Evolutionary conservation across 1,284 basidiomycete genomes (phyloP).

Genomic region (Rhodotorula mucilaginosa): DNA sequence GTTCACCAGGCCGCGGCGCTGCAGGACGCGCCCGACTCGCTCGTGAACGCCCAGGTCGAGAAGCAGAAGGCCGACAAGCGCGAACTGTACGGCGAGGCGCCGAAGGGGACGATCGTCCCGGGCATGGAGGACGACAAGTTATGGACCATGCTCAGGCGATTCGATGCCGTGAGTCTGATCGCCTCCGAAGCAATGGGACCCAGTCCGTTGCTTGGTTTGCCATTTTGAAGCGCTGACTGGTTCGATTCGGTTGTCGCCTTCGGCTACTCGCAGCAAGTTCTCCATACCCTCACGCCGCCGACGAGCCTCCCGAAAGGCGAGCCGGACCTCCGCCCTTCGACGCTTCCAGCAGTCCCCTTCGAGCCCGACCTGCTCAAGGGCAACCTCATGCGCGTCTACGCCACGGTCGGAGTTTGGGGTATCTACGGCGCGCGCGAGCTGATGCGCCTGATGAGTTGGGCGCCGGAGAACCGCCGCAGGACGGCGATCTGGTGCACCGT

Average conservation of each 20-base stretch:
- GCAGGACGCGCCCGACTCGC: slow-evolving; percentile 45
- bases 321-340: slow-evolving; percentile 51
- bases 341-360: slow-evolving; percentile 50
- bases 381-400: slow-evolving; percentile 38
- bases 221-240: too few species aligned
- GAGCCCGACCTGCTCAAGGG: slow-evolving; percentile 51
- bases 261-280: slow-evolving; percentile 48
- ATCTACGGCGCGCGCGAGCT: slow-evolving; percentile 35
- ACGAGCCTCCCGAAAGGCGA: slow-evolving; percentile 47
- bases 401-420: slow-evolving; percentile 29
- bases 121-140: slow-evolving; percentile 53
- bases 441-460: slow-evolving; percentile 36
- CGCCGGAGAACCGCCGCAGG: slow-evolving; percentile 16
- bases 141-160: slow-evolving; percentile 50
- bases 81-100: slow-evolving; percentile 47
- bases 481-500: slow-evolving; percentile 30
- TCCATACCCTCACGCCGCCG: slow-evolving; percentile 49
- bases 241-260: not conserved
- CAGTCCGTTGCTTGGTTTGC: not conserved
- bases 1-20: slow-evolving; percentile 47
- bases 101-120: slow-evolving; percentile 49
- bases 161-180: slow-evolving; percentile 46
- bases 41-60: slow-evolving; percentile 49
- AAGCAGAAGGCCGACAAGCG: slow-evolving; percentile 50
- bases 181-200: slow-evolving; percentile 22